Evolutionary conservation across 306 rosid species (phyloP).

Genomic region (Ceratonia siliqua): DNA sequence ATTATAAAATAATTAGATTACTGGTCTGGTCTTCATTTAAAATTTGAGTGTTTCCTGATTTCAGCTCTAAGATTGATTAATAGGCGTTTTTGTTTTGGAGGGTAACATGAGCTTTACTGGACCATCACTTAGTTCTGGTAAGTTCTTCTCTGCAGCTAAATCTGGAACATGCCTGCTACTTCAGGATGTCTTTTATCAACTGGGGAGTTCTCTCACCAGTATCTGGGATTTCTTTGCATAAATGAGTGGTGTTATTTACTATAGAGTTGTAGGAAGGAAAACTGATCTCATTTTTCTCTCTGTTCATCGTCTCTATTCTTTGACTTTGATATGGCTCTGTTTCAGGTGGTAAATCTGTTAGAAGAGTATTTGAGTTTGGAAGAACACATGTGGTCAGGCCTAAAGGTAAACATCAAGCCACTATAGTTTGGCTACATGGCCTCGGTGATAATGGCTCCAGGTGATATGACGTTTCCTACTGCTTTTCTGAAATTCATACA

Average conservation of each 20-base stretch:
- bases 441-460: slow-evolving; percentile 99
- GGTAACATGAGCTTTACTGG: slow-evolving; percentile 76
- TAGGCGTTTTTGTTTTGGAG: slow-evolving; percentile 42
- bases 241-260: neutral
- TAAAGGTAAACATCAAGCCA: slow-evolving; percentile 98
- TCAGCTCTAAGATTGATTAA: slow-evolving; percentile 47
- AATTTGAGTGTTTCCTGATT: slow-evolving; percentile 25
- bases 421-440: slow-evolving; percentile 97
- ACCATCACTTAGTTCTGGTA: slow-evolving; percentile 79
- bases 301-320: slow-evolving; percentile 10
- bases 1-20: neutral
- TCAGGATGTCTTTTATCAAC: slow-evolving; percentile 22
- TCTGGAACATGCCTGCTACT: neutral
- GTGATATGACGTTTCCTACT: slow-evolving; percentile 49
- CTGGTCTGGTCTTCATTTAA: neutral
- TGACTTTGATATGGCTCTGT: slow-evolving; percentile 25
- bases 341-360: slow-evolving; percentile 68
- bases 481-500: slow-evolving; percentile 4
- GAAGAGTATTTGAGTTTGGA: slow-evolving; percentile 79
- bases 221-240: slow-evolving; percentile 9
- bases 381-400: slow-evolving; percentile 94
- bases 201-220: neutral
- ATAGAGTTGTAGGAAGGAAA: slow-evolving; percentile 6
- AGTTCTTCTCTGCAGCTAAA: slow-evolving; percentile 36
- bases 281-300: slow-evolving; percentile 1